Evolutionary conservation across 768 basidiomycete genomes (phyloP), one percentile per base, ranked within the genome.

Genomic region (Suillus bovinus): DNA sequence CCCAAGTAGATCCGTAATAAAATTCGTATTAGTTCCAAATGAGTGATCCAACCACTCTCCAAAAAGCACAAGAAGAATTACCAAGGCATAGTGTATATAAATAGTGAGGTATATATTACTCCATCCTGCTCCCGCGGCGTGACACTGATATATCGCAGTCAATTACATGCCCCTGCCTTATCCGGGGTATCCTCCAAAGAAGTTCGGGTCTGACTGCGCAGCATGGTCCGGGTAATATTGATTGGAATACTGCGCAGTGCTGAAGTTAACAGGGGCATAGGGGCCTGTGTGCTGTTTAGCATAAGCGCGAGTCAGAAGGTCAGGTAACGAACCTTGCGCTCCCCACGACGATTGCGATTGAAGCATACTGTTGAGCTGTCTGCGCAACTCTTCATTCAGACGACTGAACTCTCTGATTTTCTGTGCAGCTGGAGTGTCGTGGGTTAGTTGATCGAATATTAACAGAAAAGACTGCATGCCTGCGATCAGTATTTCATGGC

Each of bases 401-500:
- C 24, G 38, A 27, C 7, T 17, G 24, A 56, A 27, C 24, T 56
- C 55, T 39, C 36, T 39, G 2, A 56, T 56, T 27, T 56, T 56
- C 38, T 39, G 55, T 7, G 55, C 17, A 5, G 55, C 55, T 56
- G 24, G 17, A 29, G 17, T 29, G 17, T n/a, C n/a, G n/a, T 39
- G 24, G 17, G 36, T 56, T 39, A 39, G 17, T 6, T 13, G 13
- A 39, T 39, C 39, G 55, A 11, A 27, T 20, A 39, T 29, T 8
- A 17, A 29, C 5, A 27, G 24, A 29, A 56, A 39, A 5, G 5
- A 20, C 11, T 13, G n/a, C 60, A 31, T 52, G 70, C 71, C 69
- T 67, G 63, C 69, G 7, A 5, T 61, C 16, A 72, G 53, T 52
- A 60, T 58, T 13, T 72, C 72, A 2, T 67, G 42, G 3, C 71